phyloP scores from a whole-genome alignment of 805 yeast genomes.

The Saccharomyces jurei region DNA sequence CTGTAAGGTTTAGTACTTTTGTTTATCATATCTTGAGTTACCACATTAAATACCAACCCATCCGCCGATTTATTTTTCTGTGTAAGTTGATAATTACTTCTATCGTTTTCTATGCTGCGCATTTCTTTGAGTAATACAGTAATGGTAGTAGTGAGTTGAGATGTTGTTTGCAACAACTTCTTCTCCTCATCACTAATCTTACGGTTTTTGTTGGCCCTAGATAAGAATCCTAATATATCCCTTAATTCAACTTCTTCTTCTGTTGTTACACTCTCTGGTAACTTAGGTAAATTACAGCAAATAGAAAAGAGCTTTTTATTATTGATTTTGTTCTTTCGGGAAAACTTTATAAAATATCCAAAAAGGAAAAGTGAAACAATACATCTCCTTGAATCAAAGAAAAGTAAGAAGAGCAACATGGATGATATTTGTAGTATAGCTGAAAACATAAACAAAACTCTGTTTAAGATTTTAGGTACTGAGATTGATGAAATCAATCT shows the following conservation, averaged over 20 bases:
- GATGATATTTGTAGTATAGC: background rate
- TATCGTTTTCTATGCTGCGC: background rate
- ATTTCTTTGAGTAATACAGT: constrained; percentile 1
- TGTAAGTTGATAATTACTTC: background rate
- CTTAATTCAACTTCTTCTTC: constrained; percentile 3
- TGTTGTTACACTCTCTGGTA: background rate
- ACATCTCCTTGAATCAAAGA: background rate
- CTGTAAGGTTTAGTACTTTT: constrained; percentile 8
- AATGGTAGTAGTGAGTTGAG: constrained; percentile 9
- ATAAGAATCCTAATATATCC: constrained; percentile 2
- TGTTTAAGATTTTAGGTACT: background rate
- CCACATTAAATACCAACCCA: constrained; percentile 8
- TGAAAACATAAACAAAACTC: background rate
- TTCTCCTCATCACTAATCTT: constrained; percentile 4
- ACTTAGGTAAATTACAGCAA: background rate
- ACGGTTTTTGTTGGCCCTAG: constrained; percentile 1
- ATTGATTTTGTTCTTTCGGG: background rate
- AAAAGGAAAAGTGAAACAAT: background rate
- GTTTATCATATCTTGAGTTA: constrained; percentile 14
- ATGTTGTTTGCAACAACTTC: constrained; percentile 4
- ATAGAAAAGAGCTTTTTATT: background rate
- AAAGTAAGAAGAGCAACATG: background rate
- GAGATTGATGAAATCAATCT: background rate
- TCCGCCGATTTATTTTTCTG: background rate
- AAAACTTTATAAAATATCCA: background rate